Conservation (phyloP, 768 basidiomycete species). For the Phaffia tasmanica region DNA sequence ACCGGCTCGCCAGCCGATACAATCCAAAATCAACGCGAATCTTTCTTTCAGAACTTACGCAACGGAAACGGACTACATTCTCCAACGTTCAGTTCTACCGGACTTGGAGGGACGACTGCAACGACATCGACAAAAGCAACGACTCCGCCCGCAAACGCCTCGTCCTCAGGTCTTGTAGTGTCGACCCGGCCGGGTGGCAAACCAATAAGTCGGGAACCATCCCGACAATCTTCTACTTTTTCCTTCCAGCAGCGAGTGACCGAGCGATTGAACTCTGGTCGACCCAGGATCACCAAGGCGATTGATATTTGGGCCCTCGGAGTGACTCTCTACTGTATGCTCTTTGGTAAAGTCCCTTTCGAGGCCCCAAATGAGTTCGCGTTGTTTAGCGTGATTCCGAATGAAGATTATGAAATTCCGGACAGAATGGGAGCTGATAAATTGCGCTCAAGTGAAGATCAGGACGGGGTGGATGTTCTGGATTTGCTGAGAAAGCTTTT, state of each 20-base stretch:
- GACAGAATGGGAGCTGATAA: constrained; percentile 61
- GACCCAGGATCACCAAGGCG: constrained; percentile 63
- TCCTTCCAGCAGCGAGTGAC: background rate
- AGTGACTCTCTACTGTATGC: constrained; percentile 84
- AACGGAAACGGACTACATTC: constrained; percentile 27
- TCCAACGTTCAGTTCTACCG: constrained; percentile 12
- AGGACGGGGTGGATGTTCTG: constrained; percentile 54
- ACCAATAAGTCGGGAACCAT: background rate
- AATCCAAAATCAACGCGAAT: background rate
- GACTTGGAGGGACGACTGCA: constrained; percentile 1
- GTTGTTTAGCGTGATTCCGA: constrained; percentile 68
- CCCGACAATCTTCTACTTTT: background rate
- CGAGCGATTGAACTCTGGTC: background rate
- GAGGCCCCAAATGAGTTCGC: constrained; percentile 57
- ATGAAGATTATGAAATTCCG: constrained; percentile 58
- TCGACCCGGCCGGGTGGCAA: constrained; percentile 10
- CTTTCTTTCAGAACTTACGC: constrained; percentile 2
- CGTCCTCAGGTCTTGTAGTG: background rate
- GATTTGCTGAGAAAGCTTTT: constrained; percentile 63
- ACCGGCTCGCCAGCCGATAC: constrained; percentile 18
- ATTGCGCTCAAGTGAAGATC: constrained; percentile 49
- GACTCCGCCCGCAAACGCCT: constrained; percentile 32
- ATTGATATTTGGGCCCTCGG: constrained; percentile 98
- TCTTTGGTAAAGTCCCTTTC: constrained; percentile 81
- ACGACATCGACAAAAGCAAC: constrained; percentile 27